Percentiles rank a stretch among this genome's conserved stretches.
These are phyloP conservation scores for Haplosporangium gracile DNA, from an alignment of 192 early-diverging fungal genomes.

Conservation along the genomic window DNA sequence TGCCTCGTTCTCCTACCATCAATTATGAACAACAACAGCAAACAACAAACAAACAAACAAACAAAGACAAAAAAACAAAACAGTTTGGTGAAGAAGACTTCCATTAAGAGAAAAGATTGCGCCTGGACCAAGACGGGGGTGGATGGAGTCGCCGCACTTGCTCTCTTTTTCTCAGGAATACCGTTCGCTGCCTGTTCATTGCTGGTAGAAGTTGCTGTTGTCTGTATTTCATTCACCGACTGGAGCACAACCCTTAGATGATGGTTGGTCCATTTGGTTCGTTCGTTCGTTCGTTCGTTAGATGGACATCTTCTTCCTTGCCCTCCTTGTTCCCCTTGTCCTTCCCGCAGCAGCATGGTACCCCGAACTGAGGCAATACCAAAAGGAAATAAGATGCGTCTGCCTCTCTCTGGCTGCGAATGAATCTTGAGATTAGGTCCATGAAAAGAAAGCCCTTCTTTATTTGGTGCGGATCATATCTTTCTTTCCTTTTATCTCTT, in stretches of 20 bases:
- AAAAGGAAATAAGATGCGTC: too few species aligned
- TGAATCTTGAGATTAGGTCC: background rate
- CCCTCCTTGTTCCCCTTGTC: background rate
- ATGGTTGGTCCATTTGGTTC: too few species aligned
- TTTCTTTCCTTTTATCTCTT: background rate
- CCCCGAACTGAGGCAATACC: background rate
- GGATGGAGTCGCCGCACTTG: background rate
- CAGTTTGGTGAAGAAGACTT: background rate
- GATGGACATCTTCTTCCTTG: background rate
- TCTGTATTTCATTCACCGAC: background rate
- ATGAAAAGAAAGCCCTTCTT: background rate
- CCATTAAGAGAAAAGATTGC: background rate
- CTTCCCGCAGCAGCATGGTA: background rate
- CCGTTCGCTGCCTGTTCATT: background rate
- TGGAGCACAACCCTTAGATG: too few species aligned
- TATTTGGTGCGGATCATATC: background rate
- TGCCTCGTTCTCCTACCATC: background rate
- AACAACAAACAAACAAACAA: background rate
- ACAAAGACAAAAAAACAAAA: background rate
- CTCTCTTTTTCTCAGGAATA: conserved; percentile 4
- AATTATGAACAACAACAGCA: background rate
- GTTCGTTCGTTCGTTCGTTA: background rate
- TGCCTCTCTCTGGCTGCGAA: too few species aligned
- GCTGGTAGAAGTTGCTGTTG: background rate
- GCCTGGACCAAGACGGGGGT: background rate